Evolutionary conservation across 129 eudicot genomes (phyloP), one percentile per base, ranked within the genome.

Genomic region (Ambrosia artemisiifolia): DNA sequence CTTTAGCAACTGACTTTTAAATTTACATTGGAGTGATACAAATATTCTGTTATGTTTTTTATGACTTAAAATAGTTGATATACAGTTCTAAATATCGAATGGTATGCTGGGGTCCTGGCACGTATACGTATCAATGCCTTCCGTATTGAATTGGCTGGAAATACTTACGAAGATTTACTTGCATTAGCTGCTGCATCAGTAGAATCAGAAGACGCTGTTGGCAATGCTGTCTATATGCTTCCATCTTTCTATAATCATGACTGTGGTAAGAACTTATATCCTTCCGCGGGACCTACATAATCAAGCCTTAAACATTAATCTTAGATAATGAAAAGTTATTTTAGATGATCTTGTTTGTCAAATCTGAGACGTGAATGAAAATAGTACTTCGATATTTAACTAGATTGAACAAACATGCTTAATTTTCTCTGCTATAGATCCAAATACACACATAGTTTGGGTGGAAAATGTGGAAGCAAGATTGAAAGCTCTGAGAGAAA

Each of bases 221-320:
- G 99, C 59, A 90, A 88, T 88, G 96, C 97, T 63, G 88, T 90
- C 69, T 94, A 94, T 74, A 76, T 90, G 79, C 98, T 94, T 84
- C 97, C 98, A 46, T 90, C 98, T 40, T 88, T 94, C 72, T 94
- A 94, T 71, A 94, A 94, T 76, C 98, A 94, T 70, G 97, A 90
- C 69, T 94, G 98, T 81, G 98, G 98, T 94, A 81, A 83, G 83
- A 74, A 8, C 30, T 67, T 14, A 56, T 60, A 48, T 56, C 60
- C 64, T 47, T 59, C 42, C 7, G 8, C 38, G 48, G 60, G 46
- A 49, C 30, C 48, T 54, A 56, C 49, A 28, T 18, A 32, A 62
- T 24, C 64, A 7, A 12, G 13, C 14, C 19, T 70, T 18, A 17
- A 36, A 20, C 51, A 35, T 65, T 65, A 17, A 20, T 11, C 34